Evolutionary conservation across 768 basidiomycete species (phyloP).

Genomic region (Kwoniella pini): DNA sequence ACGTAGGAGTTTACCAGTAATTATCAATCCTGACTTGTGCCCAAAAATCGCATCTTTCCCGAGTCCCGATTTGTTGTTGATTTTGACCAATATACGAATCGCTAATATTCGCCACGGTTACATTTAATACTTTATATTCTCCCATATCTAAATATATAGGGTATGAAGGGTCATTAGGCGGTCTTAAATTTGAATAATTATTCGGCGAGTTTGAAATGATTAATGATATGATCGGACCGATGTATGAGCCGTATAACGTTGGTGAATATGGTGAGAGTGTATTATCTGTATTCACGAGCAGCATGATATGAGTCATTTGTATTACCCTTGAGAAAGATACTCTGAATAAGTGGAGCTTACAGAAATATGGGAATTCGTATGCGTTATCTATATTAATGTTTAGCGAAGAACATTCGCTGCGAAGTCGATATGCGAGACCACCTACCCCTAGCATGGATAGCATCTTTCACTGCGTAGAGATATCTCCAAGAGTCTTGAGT

Average conservation of each 20-base stretch:
- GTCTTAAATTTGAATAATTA: neutral
- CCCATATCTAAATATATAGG: neutral
- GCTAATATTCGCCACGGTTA: neutral
- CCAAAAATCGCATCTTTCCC: conserved; percentile 7
- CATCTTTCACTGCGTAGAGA: conserved; percentile 2
- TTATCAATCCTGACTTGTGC: conserved; percentile 2
- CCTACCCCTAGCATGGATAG: conserved; percentile 2
- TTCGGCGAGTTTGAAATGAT: neutral
- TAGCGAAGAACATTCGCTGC: too few relatives aligned
- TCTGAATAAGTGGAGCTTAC: neutral
- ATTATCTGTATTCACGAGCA: neutral
- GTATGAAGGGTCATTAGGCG: neutral
- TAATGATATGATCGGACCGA: neutral
- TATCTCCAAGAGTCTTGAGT: neutral
- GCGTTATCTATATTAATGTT: conserved; percentile 3
- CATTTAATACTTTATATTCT: conserved; percentile 1
- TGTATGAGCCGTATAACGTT: conserved; percentile 1
- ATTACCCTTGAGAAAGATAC: too few relatives aligned
- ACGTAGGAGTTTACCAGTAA: neutral
- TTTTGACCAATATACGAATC: neutral
- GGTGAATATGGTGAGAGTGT: neutral
- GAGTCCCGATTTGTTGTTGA: neutral
- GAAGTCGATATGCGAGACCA: too few relatives aligned
- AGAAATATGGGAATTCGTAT: conserved; percentile 9
- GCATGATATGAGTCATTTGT: neutral